A percentile compares a stretch with the other conserved stretches of the same genome.
Evolutionary conservation across 1,284 basidiomycete species (phyloP).

Genomic region (Ceratobasidium sp.): DNA sequence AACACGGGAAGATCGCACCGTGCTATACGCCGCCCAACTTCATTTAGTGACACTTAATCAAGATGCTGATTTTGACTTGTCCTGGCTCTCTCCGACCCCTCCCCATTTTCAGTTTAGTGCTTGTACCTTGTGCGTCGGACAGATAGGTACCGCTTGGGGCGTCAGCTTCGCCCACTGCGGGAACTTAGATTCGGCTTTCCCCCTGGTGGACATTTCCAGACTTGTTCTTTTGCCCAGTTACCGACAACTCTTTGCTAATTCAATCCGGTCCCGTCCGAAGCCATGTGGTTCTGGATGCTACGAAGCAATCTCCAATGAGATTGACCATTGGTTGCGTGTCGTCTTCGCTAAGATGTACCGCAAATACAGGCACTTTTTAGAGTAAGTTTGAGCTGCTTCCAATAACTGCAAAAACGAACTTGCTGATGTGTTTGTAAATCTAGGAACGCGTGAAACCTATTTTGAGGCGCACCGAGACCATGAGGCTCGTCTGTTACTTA

Average conservation of each 20-base stretch:
- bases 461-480: too few species aligned
- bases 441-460: too few species aligned
- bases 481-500: too few species aligned
- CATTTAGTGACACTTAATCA: background rate
- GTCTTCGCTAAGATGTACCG: too few species aligned
- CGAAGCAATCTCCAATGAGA: too few species aligned
- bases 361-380: too few species aligned
- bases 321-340: too few species aligned
- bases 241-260: background rate
- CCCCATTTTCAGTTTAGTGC: too few species aligned
- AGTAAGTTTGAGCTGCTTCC: too few species aligned
- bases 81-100: background rate
- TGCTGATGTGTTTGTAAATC: too few species aligned
- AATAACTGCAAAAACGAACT: too few species aligned
- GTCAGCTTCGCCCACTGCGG: background rate
- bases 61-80: background rate
- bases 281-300: background rate
- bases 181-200: slow-evolving; percentile 4
- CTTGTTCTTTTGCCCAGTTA: background rate
- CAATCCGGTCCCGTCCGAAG: background rate
- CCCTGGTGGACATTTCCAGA: slow-evolving; percentile 7
- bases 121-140: background rate
- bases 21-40: slow-evolving; percentile 13
- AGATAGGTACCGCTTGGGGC: background rate
- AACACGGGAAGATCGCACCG: slow-evolving; percentile 8